Evolutionary conservation across 1,284 basidiomycete species (phyloP), one percentile per base, ranked within the genome.

Genomic region (Ceratobasidium sp.): DNA sequence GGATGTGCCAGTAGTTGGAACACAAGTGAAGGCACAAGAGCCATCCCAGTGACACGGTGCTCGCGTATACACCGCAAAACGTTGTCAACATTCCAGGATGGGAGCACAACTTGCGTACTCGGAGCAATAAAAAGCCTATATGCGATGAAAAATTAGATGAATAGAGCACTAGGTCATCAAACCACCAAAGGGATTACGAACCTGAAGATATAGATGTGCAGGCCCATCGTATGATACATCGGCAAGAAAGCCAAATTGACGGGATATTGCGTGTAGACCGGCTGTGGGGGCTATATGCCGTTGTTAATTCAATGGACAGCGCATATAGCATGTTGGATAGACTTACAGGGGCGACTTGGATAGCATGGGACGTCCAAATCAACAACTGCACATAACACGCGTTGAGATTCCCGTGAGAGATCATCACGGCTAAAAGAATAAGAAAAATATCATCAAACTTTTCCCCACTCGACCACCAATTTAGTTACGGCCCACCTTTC

Each of bases 371-470:
- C 7, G 40, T 39, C 33, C 61, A 23, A 1, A 89, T 83, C 0
- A 85, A 80, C 0, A 82, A 69, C 82, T 93, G 91, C 1, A 81
- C 72, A 1, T 91, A n/a, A 0, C 89, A 87, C 79, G 85, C 88
- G 44, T 88, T 85, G 5, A 94, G 67, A 83, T 94, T 94, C 40
- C 90, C 89, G 80, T 94, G 93, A 0, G 93, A 91, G 44, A 93
- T 90, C 92, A 92, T 93, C 40, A 94, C 91, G 13, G 89, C 93
- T 94, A 70, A 51, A 26, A 63, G 15, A 44, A 6, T n/a, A n/a
- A n/a, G n/a, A 44, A 55, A 5, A 9, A 20, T 12, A 10, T 20
- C 26, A 39, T 64, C 46, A 40, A 44, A 20, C 33, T 15, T 26
- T 15, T 26, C 33, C 12, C 20, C 55, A 18, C 39, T 20, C 18